Conservation (phyloP, 768 basidiomycete species). For the Serendipita sp. region DNA sequence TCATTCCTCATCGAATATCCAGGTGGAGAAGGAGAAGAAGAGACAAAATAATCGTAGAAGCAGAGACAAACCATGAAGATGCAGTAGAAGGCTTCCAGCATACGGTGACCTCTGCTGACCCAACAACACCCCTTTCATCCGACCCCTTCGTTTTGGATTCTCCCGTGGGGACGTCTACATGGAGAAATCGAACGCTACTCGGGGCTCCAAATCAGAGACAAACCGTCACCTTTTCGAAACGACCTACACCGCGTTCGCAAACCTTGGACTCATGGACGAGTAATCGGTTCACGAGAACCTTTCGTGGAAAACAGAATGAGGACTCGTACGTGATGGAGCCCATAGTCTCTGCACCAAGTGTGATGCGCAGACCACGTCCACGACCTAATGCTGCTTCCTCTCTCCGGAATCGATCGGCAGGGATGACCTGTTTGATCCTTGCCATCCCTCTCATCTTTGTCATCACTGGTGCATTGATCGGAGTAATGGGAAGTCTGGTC, state of each 20-base stretch:
- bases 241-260: too few relatives aligned
- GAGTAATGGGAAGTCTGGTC: conserved; percentile 1
- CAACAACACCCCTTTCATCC: neutral
- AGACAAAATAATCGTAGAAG: too few relatives aligned
- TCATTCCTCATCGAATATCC: neutral
- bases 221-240: too few relatives aligned
- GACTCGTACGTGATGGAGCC: too few relatives aligned
- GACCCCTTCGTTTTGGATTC: neutral
- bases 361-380: neutral
- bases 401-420: neutral
- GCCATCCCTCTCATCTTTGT: conserved; percentile 1
- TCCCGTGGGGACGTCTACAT: neutral
- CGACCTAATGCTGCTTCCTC: neutral
- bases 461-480: neutral
- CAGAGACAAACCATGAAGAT: too few relatives aligned
- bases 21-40: neutral
- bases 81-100: too few relatives aligned
- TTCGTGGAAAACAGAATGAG: too few relatives aligned
- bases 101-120: neutral
- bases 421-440: neutral
- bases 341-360: too few relatives aligned
- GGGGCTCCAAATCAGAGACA: too few relatives aligned
- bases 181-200: too few relatives aligned
- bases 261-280: too few relatives aligned
- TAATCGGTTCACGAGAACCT: too few relatives aligned